Evolutionary conservation across 257 asterid genomes (phyloP).

Genomic region (Echites panduratus): DNA sequence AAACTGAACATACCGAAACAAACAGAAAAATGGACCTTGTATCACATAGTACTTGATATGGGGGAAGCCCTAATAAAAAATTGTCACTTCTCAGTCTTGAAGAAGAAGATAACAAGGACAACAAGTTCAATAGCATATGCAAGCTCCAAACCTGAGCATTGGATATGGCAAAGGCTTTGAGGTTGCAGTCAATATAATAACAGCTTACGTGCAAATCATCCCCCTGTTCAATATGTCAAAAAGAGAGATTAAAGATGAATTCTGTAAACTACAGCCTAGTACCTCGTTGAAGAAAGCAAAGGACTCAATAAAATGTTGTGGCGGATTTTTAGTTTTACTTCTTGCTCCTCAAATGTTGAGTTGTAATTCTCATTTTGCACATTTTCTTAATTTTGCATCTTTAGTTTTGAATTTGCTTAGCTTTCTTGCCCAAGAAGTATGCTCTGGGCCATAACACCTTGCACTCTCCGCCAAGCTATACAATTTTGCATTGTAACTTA

Average conservation of each 20-base stretch:
- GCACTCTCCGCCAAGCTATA: background rate
- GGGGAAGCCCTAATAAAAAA: background rate
- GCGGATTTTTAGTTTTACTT: too few relatives aligned
- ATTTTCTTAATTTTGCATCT: background rate
- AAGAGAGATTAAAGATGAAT: background rate
- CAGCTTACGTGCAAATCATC: slow-evolving; percentile 74
- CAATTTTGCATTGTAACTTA: background rate
- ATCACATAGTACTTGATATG: background rate
- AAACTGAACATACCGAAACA: background rate
- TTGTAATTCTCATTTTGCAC: background rate
- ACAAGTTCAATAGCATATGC: background rate
- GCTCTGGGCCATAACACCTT: background rate
- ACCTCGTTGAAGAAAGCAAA: background rate
- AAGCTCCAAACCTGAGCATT: slow-evolving; percentile 64
- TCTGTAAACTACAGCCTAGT: background rate
- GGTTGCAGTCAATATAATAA: slow-evolving; percentile 64
- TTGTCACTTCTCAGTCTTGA: background rate
- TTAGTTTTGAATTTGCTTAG: background rate
- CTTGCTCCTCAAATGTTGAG: background rate
- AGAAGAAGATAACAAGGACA: background rate
- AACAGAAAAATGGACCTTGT: background rate
- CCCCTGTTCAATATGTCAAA: slow-evolving; percentile 39
- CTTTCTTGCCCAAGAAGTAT: background rate
- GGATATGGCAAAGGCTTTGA: slow-evolving; percentile 71
- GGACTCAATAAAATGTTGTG: background rate